Evolutionary conservation across 768 basidiomycete species (phyloP).

Genomic region (Rubroboletus pulcherrimus): DNA sequence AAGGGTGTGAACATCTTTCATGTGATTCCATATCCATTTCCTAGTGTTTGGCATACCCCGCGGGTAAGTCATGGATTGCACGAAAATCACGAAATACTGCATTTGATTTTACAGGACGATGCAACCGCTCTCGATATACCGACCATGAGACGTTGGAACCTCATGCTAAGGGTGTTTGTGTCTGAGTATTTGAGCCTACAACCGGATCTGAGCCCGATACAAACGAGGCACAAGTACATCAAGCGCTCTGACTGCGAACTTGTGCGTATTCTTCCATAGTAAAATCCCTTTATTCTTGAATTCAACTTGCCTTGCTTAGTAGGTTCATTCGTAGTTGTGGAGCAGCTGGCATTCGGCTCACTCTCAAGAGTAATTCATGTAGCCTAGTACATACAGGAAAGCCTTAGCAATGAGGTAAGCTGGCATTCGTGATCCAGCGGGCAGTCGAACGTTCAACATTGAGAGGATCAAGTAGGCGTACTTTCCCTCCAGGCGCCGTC

Average conservation of each 20-base stretch:
- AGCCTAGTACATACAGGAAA: background rate
- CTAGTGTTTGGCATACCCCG: conserved; percentile 83
- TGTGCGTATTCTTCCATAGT: conserved; percentile 32
- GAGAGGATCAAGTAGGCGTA: conserved; percentile 3
- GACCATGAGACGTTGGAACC: conserved; percentile 86
- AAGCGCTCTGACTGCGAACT: conserved; percentile 44
- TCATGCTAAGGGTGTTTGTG: conserved; percentile 83
- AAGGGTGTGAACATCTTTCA: conserved; percentile 87
- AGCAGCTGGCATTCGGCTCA: background rate
- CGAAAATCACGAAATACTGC: background rate
- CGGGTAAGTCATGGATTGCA: conserved; percentile 41
- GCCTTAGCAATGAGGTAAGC: background rate
- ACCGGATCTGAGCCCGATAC: conserved; percentile 41
- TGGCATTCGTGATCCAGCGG: background rate
- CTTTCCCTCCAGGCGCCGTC: conserved; percentile 7
- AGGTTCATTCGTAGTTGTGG: conserved; percentile 8
- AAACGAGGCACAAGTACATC: conserved; percentile 22
- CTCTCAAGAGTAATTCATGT: background rate
- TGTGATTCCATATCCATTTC: conserved; percentile 87
- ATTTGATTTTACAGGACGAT: conserved; percentile 64
- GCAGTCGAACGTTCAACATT: background rate
- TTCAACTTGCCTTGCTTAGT: conserved; percentile 15
- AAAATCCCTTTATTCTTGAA: background rate
- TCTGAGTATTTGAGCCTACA: conserved; percentile 81
- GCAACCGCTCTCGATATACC: conserved; percentile 78